Conservation (phyloP, 805 yeast genomes). For the Schizosaccharomyces octosporus region DNA sequence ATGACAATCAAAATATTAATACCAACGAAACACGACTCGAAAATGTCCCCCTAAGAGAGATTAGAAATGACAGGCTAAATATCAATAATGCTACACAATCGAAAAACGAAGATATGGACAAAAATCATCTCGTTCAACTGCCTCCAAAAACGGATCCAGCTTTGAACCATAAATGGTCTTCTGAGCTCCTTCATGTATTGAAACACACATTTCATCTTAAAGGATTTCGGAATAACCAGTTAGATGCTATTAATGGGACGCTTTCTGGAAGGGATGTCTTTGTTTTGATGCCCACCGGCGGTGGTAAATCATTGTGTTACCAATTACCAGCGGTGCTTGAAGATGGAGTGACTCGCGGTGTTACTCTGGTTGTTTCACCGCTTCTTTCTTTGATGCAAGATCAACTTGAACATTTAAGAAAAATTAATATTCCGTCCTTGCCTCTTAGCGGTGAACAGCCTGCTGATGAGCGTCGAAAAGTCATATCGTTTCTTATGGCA, state of each 20-base stretch:
- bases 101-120: not conserved
- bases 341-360: conserved; percentile 53
- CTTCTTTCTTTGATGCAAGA: conserved; percentile 92
- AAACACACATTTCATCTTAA: conserved; percentile 34
- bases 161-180: conserved; percentile 29
- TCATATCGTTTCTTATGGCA: conserved; percentile 33
- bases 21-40: too few relatives aligned
- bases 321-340: conserved; percentile 76
- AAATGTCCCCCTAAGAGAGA: too few relatives aligned
- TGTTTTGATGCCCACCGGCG: conserved; percentile 96
- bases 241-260: conserved; percentile 61
- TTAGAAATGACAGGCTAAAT: too few relatives aligned
- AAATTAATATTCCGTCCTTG: conserved; percentile 50
- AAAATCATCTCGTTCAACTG: not conserved
- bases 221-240: conserved; percentile 57
- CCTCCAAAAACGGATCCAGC: not conserved
- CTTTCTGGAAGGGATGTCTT: conserved; percentile 67
- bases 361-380: conserved; percentile 82
- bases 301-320: conserved; percentile 88
- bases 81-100: not conserved
- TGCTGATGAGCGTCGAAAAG: conserved; percentile 34
- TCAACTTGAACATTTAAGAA: conserved; percentile 61
- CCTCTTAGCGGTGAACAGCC: conserved; percentile 65
- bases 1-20: not conserved
- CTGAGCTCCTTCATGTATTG: conserved; percentile 37